Evolutionary conservation across 768 basidiomycete genomes (phyloP).

Genomic region (Leccinum variicolor): DNA sequence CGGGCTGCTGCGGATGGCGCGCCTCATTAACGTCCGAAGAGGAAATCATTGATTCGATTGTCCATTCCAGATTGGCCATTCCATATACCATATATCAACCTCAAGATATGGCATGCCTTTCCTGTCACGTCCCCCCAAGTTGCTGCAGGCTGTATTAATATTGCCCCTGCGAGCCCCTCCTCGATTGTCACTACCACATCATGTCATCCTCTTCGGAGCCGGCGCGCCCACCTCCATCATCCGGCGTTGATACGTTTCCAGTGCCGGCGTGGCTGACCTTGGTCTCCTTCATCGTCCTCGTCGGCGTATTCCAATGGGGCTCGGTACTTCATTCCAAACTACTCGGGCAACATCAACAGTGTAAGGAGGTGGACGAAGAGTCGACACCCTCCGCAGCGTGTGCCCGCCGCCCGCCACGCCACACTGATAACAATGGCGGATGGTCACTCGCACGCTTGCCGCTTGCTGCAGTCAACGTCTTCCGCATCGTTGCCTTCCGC

Average conservation of each 20-base stretch:
- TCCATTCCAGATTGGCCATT: not conserved
- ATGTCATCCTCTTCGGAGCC: not conserved
- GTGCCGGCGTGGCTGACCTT: constrained; percentile 19
- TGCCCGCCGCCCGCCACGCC: not conserved
- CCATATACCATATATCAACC: constrained; percentile 2
- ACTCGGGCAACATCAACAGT: not conserved
- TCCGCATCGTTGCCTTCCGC: constrained; percentile 50
- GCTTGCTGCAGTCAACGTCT: constrained; percentile 38
- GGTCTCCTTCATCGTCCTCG: constrained; percentile 6
- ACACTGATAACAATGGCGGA: constrained; percentile 18
- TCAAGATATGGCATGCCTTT: not conserved
- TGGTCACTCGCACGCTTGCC: constrained; percentile 39
- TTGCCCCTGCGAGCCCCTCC: not conserved
- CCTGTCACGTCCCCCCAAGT: not conserved
- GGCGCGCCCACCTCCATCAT: not conserved
- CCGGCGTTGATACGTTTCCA: not conserved
- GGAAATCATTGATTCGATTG: not conserved
- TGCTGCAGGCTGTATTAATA: not conserved
- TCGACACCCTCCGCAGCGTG: not conserved
- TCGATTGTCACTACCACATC: not conserved
- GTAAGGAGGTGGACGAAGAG: not conserved
- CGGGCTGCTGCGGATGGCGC: not conserved
- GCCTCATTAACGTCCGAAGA: not conserved
- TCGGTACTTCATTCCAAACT: constrained; percentile 23
- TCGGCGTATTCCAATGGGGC: constrained; percentile 28